Evolutionary conservation across 2,329 filamentous ascomycete species (phyloP).

Genomic region (Sporothrix inflata): DNA sequence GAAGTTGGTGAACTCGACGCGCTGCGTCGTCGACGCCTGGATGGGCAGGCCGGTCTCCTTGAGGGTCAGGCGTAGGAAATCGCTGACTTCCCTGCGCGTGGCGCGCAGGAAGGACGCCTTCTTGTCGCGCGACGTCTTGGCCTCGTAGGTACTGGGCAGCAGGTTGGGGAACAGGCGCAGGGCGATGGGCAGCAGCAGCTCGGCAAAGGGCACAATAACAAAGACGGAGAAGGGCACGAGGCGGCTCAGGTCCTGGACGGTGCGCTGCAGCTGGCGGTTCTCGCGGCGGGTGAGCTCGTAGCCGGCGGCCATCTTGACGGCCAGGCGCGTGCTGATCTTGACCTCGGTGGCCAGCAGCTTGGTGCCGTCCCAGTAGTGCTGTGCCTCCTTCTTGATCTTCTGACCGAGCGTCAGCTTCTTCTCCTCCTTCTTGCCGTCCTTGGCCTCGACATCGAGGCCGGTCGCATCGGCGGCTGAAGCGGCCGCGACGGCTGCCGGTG

Average conservation of each 20-base stretch:
- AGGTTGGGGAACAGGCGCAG: conserved; percentile 96
- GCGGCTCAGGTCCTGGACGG: conserved; percentile 89
- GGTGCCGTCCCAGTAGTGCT: conserved; percentile 98
- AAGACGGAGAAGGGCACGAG: conserved; percentile 96
- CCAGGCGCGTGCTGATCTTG: conserved; percentile 86
- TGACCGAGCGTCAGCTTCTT: conserved; percentile 89
- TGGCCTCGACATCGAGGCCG: conserved; percentile 59
- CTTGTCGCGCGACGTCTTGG: conserved; percentile 82
- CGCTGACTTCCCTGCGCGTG: conserved; percentile 91
- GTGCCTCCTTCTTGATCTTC: conserved; percentile 90
- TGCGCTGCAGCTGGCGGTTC: conserved; percentile 87
- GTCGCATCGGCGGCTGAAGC: conserved; percentile 18
- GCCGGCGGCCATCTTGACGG: conserved; percentile 95
- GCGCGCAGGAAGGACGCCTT: conserved; percentile 71
- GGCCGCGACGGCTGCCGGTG: conserved; percentile 25
- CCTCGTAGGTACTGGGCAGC: conserved; percentile 96
- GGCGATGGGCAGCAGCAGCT: conserved; percentile 87
- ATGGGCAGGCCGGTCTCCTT: conserved; percentile 92
- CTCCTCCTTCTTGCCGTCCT: conserved; percentile 65
- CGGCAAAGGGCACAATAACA: conserved; percentile 93
- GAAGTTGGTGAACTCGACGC: conserved; percentile 93
- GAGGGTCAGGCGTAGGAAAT: conserved; percentile 84
- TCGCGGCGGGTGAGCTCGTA: conserved; percentile 96
- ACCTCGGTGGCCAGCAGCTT: conserved; percentile 92
- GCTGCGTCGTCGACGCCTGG: conserved; percentile 80